Conservation (phyloP, 176 grass and related monocot species). For the Coix lacrymajobi region DNA sequence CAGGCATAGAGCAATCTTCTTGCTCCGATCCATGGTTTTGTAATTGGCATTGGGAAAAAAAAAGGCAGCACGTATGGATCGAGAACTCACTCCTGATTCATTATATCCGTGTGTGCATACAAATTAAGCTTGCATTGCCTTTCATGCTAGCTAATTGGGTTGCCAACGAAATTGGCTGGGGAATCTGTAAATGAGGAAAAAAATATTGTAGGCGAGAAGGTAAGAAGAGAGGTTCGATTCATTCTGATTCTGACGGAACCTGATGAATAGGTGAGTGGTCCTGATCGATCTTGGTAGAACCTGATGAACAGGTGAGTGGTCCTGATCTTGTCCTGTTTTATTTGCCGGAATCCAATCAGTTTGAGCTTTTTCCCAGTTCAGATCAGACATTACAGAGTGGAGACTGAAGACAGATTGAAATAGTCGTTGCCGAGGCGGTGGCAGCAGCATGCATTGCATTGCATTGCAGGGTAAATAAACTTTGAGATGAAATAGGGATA, state of each 20-base stretch:
- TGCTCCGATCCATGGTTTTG: neutral
- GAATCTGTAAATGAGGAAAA: neutral
- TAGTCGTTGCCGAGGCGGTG: neutral
- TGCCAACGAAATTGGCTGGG: neutral
- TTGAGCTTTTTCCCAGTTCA: neutral
- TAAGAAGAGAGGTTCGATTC: neutral
- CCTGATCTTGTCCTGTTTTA: neutral
- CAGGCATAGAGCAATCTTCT: constrained; percentile 1
- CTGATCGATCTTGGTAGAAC: neutral
- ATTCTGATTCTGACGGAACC: neutral
- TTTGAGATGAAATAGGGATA: neutral
- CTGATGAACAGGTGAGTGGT: neutral
- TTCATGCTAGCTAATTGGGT: neutral
- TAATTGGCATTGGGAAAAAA: neutral
- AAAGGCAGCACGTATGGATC: neutral
- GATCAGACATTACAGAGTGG: neutral
- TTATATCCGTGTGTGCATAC: neutral
- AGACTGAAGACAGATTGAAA: neutral
- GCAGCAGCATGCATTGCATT: neutral
- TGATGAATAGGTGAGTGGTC: neutral
- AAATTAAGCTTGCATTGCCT: neutral
- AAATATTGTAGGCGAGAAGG: neutral
- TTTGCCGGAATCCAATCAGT: neutral
- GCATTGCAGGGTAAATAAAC: neutral
- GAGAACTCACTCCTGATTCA: neutral